These are phyloP conservation scores for Hyphopichia burtonii DNA, from an alignment of 1,139 yeast species.

Conservation along the genomic window DNA sequence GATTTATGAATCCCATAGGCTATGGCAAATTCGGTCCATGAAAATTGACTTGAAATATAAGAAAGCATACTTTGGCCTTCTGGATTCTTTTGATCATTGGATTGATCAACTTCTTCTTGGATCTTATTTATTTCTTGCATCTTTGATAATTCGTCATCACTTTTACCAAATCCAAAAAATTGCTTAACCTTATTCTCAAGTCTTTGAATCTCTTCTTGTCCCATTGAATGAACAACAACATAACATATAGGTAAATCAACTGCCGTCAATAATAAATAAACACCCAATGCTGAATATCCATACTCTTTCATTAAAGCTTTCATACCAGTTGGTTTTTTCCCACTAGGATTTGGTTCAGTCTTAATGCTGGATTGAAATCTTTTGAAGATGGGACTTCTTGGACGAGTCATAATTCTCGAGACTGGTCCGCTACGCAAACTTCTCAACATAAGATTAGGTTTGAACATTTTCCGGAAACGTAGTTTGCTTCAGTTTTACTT, in stretches of 20 bases:
- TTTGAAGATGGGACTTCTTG: conserved; percentile 2
- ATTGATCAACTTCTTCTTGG: conserved; percentile 19
- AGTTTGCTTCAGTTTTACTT: too few species aligned
- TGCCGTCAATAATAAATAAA: conserved; percentile 66
- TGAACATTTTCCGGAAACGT: conserved; percentile 5
- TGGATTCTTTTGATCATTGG: neutral
- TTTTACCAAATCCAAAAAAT: conserved; percentile 54
- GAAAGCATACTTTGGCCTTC: conserved; percentile 9
- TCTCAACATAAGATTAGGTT: conserved; percentile 7
- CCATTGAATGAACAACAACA: conserved; percentile 77
- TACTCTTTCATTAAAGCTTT: conserved; percentile 77
- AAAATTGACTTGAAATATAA: conserved; percentile 42
- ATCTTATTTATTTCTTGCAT: conserved; percentile 33
- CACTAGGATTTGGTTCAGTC: conserved; percentile 4
- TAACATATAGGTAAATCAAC: conserved; percentile 85
- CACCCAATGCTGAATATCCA: conserved; percentile 89
- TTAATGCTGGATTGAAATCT: conserved; percentile 22
- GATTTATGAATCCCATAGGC: conserved; percentile 95
- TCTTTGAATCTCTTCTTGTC: conserved; percentile 73
- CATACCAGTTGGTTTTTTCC: conserved; percentile 45
- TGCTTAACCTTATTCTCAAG: conserved; percentile 63
- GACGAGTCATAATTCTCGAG: too few species aligned
- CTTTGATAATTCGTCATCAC: conserved; percentile 37
- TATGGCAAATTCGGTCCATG: conserved; percentile 71
- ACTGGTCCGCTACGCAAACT: too few species aligned